Conservation (phyloP, 345 rosid species). For the Carallia brachiata region DNA sequence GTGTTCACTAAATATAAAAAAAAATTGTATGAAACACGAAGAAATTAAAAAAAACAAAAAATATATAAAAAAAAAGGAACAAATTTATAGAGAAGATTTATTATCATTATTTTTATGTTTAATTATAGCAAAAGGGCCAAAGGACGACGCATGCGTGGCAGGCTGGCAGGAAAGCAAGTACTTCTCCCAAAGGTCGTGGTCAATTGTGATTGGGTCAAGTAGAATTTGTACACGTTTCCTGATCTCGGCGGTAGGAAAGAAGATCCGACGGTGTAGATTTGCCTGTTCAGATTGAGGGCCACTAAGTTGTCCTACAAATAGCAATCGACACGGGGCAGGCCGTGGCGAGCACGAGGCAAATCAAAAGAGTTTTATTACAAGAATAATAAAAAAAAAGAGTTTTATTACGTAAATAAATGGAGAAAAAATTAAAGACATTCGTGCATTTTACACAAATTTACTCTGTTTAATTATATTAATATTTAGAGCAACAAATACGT, state of each 20-base stretch:
- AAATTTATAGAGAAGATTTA: not conserved
- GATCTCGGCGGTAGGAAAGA: not conserved
- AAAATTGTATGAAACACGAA: not conserved
- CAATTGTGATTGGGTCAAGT: constrained; percentile 38
- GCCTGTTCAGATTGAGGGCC: constrained; percentile 1
- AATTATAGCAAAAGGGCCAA: not conserved
- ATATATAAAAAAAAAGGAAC: too few relatives aligned
- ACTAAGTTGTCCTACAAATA: constrained; percentile 28
- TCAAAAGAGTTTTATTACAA: too few relatives aligned
- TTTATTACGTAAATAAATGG: too few relatives aligned
- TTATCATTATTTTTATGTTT: not conserved
- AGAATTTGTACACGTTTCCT: constrained; percentile 37
- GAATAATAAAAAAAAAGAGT: too few relatives aligned
- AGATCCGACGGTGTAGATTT: constrained; percentile 45
- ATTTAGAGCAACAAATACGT: too few relatives aligned
- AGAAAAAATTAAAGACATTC: too few relatives aligned
- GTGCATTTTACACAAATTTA: too few relatives aligned
- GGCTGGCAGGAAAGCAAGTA: constrained; percentile 50
- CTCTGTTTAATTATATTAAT: too few relatives aligned
- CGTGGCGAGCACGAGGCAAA: not conserved
- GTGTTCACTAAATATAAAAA: too few relatives aligned
- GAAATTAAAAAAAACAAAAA: not conserved
- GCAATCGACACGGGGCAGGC: constrained; percentile 10
- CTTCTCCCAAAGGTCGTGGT: constrained; percentile 16
- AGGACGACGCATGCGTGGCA: constrained; percentile 54